Evolutionary conservation across 2,329 filamentous ascomycete species (phyloP), one percentile per base, ranked within the genome.

Genomic region (Fusarium hainanense): DNA sequence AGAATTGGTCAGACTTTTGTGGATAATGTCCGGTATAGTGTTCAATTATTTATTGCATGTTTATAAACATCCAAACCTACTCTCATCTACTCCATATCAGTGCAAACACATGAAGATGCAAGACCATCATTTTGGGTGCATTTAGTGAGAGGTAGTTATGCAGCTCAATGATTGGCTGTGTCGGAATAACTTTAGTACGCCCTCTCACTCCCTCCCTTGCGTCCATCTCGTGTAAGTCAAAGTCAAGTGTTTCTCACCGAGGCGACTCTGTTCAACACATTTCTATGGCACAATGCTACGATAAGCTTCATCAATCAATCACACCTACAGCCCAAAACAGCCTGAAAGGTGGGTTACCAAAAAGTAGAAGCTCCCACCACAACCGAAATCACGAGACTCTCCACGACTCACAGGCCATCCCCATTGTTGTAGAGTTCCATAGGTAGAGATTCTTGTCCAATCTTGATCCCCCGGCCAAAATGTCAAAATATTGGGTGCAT

Each of bases 131-230:
- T 37, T 30, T 12, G 34, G 34, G 18, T 12, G 18, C 18, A 37
- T 37, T n/a, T 37, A 37, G 34, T 37, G 18, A 37, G 18, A 37
- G 10, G 10, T 11, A 37, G 0, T n/a, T 4, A 23, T 32, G 13
- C 13, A 37, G 23, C 32, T 37, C 21, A n/a, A 14, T 47, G 47
- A 65, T 70, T 70, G 63, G 68, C 3, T 23, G 23, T 7, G 1
- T 5, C 68, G 68, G 68, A 70, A 49, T 63, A 70, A 71, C 63
- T 46, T 68, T 65, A 42, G 59, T 71, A 65, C 68, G 68, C 20
- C 27, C 5, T 21, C 34, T 14, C 28, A 30, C 54, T n/a, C 44
- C 49, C 54, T 23, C 43, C 49, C 27, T 25, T 20, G 25, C 21
- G 18, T 49, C 25, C 40, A 49, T 57, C 27, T 46, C 54, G 58